Percentiles rank a stretch among this genome's conserved stretches.
These are phyloP conservation scores for Botrytis aclada DNA, from an alignment of 2,329 filamentous ascomycete genomes.

Conservation along the genomic window DNA sequence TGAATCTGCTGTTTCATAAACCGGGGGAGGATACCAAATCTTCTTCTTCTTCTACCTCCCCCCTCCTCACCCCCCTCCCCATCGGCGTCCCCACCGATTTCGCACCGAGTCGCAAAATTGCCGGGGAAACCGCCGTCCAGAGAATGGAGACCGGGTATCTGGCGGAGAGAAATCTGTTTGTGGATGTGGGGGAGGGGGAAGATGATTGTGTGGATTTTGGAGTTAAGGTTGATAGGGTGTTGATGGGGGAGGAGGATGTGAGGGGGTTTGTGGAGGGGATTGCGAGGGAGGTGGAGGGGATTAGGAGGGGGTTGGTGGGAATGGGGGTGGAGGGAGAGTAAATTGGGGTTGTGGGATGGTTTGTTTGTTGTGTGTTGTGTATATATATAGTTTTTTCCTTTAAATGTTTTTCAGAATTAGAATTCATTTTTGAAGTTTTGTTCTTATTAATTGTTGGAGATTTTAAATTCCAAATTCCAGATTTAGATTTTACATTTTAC, in stretches of 20 bases:
- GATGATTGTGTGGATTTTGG: background rate
- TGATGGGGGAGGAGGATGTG: background rate
- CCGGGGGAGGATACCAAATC: background rate
- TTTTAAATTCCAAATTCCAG: too few relatives aligned
- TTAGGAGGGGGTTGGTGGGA: background rate
- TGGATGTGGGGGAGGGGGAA: background rate
- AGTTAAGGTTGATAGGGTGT: background rate
- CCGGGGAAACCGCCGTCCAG: background rate
- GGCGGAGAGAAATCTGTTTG: conserved; percentile 2
- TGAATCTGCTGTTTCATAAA: conserved; percentile 2
- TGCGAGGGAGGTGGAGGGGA: background rate
- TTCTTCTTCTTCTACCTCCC: too few relatives aligned
- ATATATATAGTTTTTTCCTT: too few relatives aligned
- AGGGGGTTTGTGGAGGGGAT: background rate
- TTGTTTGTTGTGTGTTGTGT: too few relatives aligned
- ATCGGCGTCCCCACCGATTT: background rate
- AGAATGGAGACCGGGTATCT: background rate
- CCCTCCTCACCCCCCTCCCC: background rate
- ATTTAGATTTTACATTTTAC: too few relatives aligned
- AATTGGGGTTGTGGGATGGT: too few relatives aligned
- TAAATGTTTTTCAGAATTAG: too few relatives aligned
- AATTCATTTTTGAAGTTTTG: too few relatives aligned
- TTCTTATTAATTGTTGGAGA: too few relatives aligned
- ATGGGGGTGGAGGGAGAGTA: too few relatives aligned
- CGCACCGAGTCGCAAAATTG: background rate